phyloP scores from a whole-genome alignment of 2,329 filamentous ascomycete genomes.

The Fusarium sambucinum region DNA sequence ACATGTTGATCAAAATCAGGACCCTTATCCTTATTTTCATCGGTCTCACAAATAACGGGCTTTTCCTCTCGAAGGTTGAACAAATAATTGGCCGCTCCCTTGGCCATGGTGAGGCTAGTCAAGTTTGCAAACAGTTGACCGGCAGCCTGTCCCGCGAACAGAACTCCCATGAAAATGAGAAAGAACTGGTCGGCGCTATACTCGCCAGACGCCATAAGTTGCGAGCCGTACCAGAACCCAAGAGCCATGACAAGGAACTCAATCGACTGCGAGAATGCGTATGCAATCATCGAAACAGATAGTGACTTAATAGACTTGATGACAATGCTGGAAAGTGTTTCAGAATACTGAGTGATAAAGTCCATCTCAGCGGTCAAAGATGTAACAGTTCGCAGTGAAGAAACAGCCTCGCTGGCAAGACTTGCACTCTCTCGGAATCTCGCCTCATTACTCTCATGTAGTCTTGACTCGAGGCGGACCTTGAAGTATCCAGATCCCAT shows the following conservation, averaged over 20 bases:
- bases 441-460: conserved; percentile 54
- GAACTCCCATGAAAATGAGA: conserved; percentile 57
- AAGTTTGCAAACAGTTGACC: conserved; percentile 55
- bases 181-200: conserved; percentile 57
- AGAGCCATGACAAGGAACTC: conserved; percentile 52
- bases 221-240: conserved; percentile 53
- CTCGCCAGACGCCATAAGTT: conserved; percentile 48
- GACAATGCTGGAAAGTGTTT: conserved; percentile 49
- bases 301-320: conserved; percentile 20
- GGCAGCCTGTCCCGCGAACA: conserved; percentile 52
- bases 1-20: conserved; percentile 17
- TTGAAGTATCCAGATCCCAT: conserved; percentile 56
- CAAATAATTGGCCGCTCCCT: conserved; percentile 59
- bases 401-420: conserved; percentile 61
- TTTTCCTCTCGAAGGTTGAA: conserved; percentile 55
- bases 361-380: conserved; percentile 54
- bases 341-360: conserved; percentile 51
- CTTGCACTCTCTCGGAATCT: conserved; percentile 56
- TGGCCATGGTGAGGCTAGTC: conserved; percentile 60
- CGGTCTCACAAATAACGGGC: conserved; percentile 53
- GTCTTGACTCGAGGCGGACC: conserved; percentile 57
- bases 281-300: conserved; percentile 27
- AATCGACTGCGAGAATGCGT: conserved; percentile 43
- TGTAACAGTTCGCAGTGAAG: conserved; percentile 59
- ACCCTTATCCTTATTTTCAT: conserved; percentile 50